phyloP scores from a whole-genome alignment of 2,329 filamentous ascomycete genomes.

The Biscogniauxia mediterranea region DNA sequence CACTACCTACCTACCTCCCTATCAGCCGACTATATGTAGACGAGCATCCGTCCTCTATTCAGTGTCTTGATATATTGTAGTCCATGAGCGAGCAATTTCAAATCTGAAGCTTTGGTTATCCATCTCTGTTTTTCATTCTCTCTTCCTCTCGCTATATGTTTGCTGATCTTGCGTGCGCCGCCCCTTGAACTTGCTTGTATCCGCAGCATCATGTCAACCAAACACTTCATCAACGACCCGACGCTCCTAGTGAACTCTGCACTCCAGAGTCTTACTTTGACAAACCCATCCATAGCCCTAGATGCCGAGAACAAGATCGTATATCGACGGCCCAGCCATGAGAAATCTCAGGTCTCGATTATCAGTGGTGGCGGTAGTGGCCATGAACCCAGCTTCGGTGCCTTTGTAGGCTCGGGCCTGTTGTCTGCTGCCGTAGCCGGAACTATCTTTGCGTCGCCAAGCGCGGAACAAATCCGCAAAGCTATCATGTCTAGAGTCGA shows the following conservation, averaged over 20 bases:
- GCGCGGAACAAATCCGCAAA: conserved; percentile 76
- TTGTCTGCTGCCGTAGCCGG: conserved; percentile 81
- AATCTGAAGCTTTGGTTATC: not conserved
- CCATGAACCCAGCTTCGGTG: conserved; percentile 85
- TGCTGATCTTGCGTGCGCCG: not conserved
- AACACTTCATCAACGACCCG: conserved; percentile 89
- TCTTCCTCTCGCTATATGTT: not conserved
- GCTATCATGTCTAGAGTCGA: conserved; percentile 74
- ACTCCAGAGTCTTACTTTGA: conserved; percentile 73
- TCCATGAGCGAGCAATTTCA: not conserved
- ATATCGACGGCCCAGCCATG: conserved; percentile 61
- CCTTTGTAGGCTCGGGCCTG: conserved; percentile 79
- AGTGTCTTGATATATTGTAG: not conserved
- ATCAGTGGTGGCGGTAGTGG: conserved; percentile 87
- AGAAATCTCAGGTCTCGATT: conserved; percentile 67
- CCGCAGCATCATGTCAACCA: conserved; percentile 50
- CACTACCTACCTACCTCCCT: not conserved
- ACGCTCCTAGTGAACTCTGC: conserved; percentile 74
- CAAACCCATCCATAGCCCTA: conserved; percentile 79
- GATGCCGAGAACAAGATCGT: conserved; percentile 80
- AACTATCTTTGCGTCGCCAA: conserved; percentile 81
- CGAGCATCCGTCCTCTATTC: not conserved
- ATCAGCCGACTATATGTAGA: not conserved
- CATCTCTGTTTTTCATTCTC: not conserved
- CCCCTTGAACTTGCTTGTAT: not conserved